Base-by-base conservation (phyloP, 208 protist genomes). In the Acanthamoeba lenticulata region DNA sequence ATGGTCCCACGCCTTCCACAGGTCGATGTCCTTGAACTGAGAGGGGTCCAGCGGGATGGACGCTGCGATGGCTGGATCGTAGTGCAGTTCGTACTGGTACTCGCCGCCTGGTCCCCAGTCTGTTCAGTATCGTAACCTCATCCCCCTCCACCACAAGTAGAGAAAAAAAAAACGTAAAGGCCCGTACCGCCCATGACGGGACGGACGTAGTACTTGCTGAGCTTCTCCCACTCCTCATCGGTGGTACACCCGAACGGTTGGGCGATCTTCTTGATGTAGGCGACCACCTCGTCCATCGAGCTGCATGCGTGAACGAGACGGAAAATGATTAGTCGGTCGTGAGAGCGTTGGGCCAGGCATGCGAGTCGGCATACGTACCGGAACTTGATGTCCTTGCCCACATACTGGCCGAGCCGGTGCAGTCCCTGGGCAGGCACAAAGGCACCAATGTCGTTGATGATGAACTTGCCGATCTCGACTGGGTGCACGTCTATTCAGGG, bases 131-230 rank as follows among this genome's bases (percentile, higher is more conserved):
- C 15, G 52, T 60, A 21, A 27, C 52, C 52, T 21, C 52, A 60
- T 21, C 11, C 52, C n/a, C 45, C 45, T 5, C 45, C 45, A 19
- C 45, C 45, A 49, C 27, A n/a, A 60, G 1, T 24, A 21, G 1
- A 24, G 52, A 60, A 11, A 60, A 24, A 21, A 2, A 21, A 60
- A 2, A 2, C 19, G 52, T 7, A 60, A 24, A 27, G 52, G 0
- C 6, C 32, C 29, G 65, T 36, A 74, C 65, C 65, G 11, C 36
- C 32, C n/a, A 42, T 0, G 11, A 74, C 36, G 11, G 65, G 65
- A 32, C 65, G 65, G n/a, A 74, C 65, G 36, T 74, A 74, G 65
- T 74, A 40, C 65, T 74, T 34, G 65, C n/a, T 74, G 36, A 74
- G 6, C 29, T 74, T 74, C 9, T 74, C 65, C 65, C 65, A 74